Conservation (phyloP, 2,329 filamentous ascomycete genomes). For the Penicillium freii region DNA sequence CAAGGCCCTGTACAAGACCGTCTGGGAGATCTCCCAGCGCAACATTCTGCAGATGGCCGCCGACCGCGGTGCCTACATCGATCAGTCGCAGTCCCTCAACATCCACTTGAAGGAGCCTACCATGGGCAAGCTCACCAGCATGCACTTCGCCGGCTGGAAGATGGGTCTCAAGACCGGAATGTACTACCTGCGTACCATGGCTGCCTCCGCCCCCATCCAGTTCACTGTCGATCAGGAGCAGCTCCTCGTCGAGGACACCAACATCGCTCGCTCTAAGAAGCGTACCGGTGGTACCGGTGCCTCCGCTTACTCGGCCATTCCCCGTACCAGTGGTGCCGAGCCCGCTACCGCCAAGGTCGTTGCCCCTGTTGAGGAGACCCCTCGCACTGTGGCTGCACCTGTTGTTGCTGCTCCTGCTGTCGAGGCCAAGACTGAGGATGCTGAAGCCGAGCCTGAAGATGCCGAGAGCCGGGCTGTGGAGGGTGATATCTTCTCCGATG, state of each 20-base stretch:
- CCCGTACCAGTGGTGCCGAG: slow-evolving; percentile 65
- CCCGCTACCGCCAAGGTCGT: slow-evolving; percentile 57
- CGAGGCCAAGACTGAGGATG: slow-evolving; percentile 64
- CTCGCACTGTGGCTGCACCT: slow-evolving; percentile 60
- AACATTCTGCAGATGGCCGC: slow-evolving; percentile 97
- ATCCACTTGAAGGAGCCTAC: slow-evolving; percentile 99
- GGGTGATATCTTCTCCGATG: slow-evolving; percentile 91
- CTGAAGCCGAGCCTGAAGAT: slow-evolving; percentile 59
- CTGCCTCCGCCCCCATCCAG: slow-evolving; percentile 93
- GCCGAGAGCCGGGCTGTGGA: slow-evolving; percentile 77
- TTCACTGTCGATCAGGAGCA: slow-evolving; percentile 98
- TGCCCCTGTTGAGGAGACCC: slow-evolving; percentile 17
- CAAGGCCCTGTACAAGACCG: slow-evolving; percentile 98
- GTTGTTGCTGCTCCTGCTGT: slow-evolving; percentile 60
- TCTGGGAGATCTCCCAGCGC: slow-evolving; percentile 98
- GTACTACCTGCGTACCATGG: slow-evolving; percentile 99
- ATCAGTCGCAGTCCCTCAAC: slow-evolving; percentile 98
- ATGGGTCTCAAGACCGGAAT: slow-evolving; percentile 98
- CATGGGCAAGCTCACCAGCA: slow-evolving; percentile 99
- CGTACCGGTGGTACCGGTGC: slow-evolving; percentile 59
- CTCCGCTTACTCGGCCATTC: slow-evolving; percentile 59
- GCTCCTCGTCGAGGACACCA: slow-evolving; percentile 81
- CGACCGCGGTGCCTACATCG: slow-evolving; percentile 96
- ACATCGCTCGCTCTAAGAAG: slow-evolving; percentile 70
- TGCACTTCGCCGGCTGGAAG: slow-evolving; percentile 99